Evolutionary conservation across 345 rosid genomes (phyloP).

Genomic region (Camelina sativa): DNA sequence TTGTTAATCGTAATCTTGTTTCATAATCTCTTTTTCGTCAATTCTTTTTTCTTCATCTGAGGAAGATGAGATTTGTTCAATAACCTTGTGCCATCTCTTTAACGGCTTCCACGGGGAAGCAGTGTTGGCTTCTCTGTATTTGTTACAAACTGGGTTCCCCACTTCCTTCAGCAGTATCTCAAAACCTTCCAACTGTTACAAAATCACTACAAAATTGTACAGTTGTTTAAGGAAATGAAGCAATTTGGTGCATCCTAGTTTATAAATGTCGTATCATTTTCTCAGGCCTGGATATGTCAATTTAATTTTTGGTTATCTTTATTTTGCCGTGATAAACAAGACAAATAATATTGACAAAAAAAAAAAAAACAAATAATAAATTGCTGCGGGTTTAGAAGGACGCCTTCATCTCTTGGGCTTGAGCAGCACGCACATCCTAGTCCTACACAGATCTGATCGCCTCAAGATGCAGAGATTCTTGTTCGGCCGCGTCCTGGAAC

Average conservation of each 20-base stretch:
- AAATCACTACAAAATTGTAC: background rate
- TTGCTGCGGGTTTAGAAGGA: background rate
- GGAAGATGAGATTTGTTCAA: background rate
- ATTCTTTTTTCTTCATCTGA: conserved; percentile 16
- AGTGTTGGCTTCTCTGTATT: conserved; percentile 33
- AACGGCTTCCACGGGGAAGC: no score
- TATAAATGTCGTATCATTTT: no score
- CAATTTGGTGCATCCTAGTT: background rate
- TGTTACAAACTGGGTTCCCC: conserved; percentile 39
- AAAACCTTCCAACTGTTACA: conserved; percentile 16
- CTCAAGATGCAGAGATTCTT: background rate
- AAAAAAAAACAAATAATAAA: background rate
- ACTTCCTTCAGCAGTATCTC: conserved; percentile 45
- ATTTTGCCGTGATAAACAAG: background rate
- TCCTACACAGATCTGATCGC: background rate
- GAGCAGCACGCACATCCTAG: background rate
- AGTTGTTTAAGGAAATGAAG: background rate
- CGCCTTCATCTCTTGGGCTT: background rate
- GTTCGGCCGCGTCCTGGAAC: background rate
- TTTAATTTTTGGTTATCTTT: background rate
- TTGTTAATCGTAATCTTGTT: background rate
- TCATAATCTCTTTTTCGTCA: background rate
- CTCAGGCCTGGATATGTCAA: no score
- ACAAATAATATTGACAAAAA: background rate
- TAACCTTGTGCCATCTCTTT: no score